Conservation (phyloP, 192 early-diverging fungal genomes). For the Fimicolochytrium jonesii region DNA sequence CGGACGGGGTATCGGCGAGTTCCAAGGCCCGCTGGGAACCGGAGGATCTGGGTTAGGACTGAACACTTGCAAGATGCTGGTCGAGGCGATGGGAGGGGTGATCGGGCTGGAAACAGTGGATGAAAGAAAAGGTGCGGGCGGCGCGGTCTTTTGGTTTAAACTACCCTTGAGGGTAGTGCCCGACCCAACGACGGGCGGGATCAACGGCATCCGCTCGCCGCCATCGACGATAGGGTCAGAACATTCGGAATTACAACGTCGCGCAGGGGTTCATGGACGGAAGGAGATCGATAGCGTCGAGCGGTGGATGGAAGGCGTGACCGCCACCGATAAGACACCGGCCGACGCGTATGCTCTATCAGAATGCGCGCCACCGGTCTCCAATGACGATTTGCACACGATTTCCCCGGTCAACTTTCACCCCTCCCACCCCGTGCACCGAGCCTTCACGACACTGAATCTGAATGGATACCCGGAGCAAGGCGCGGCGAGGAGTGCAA, state of each 20-base stretch:
- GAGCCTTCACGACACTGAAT: too few species aligned
- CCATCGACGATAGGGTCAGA: not conserved
- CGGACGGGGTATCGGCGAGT: not conserved
- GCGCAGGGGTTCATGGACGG: not conserved
- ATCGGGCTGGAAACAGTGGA: slow-evolving; percentile 2
- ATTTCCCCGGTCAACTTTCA: too few species aligned
- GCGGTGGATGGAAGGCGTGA: not conserved
- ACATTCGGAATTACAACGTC: not conserved
- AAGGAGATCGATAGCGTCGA: not conserved
- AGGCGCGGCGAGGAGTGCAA: not conserved
- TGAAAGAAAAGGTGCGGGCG: not conserved
- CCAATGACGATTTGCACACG: too few species aligned
- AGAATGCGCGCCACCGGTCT: not conserved
- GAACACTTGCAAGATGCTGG: slow-evolving; percentile 4
- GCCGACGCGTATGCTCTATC: not conserved
- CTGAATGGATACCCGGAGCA: not conserved
- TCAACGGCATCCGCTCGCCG: not conserved
- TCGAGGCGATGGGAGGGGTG: slow-evolving; percentile 9
- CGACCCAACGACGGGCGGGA: not conserved
- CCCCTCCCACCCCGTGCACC: too few species aligned
- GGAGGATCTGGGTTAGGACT: slow-evolving; percentile 8
- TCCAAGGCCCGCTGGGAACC: not conserved
- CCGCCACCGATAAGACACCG: not conserved
- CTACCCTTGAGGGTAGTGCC: not conserved
- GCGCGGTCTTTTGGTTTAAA: slow-evolving; percentile 6